These are phyloP conservation scores for Ogataea pilisensis DNA, from an alignment of 805 yeast species.

Conservation along the genomic window DNA sequence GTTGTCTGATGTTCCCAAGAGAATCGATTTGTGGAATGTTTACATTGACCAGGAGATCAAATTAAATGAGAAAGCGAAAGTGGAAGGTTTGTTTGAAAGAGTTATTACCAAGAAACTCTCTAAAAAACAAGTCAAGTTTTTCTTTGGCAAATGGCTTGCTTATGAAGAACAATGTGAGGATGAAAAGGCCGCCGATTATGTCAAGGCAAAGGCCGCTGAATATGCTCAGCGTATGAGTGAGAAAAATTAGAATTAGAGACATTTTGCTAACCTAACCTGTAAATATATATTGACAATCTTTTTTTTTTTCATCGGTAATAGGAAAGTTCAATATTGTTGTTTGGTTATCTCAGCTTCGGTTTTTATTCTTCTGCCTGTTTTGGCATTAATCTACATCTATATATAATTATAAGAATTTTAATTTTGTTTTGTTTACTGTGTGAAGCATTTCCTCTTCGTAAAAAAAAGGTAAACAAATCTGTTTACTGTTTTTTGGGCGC, in stretches of 20 bases:
- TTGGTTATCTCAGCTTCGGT: too few relatives aligned
- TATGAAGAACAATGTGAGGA: conserved; percentile 71
- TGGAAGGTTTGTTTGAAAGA: conserved; percentile 80
- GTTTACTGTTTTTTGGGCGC: too few relatives aligned
- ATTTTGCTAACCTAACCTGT: neutral
- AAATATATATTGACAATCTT: neutral
- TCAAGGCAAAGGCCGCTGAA: conserved; percentile 86
- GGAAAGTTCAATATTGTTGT: too few relatives aligned
- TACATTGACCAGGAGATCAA: conserved; percentile 92
- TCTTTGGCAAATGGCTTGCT: conserved; percentile 87
- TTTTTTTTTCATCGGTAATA: too few relatives aligned
- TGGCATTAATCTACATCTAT: too few relatives aligned
- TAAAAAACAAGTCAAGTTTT: conserved; percentile 88
- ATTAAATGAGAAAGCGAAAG: conserved; percentile 57
- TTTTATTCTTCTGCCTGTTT: too few relatives aligned
- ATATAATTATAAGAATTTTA: too few relatives aligned
- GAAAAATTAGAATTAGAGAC: conserved; percentile 4
- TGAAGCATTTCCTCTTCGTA: too few relatives aligned
- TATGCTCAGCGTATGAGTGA: conserved; percentile 36
- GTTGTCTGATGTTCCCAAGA: conserved; percentile 82
- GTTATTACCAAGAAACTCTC: conserved; percentile 63
- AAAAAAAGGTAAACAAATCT: too few relatives aligned
- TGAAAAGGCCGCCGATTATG: conserved; percentile 70
- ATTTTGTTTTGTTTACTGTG: too few relatives aligned
- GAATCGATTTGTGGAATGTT: conserved; percentile 92